These are phyloP conservation scores for Tetrahymena malaccensis DNA, from an alignment of 73 alveolate genomes.

Conservation along the genomic window DNA sequence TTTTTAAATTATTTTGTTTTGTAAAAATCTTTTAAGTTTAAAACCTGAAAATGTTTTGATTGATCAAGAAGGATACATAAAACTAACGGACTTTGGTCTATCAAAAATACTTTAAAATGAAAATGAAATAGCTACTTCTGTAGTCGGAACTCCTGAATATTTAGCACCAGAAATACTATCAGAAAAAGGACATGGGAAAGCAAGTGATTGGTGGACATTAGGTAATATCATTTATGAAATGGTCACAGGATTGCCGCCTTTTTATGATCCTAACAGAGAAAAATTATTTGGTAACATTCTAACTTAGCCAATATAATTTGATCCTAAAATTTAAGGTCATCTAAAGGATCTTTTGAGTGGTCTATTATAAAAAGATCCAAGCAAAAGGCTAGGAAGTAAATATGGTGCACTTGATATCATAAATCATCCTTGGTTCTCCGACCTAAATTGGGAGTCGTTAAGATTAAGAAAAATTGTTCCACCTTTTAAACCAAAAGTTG, in stretches of 20 bases:
- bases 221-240: constrained; percentile 23
- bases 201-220: constrained; percentile 33
- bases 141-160: constrained; percentile 36
- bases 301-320: not conserved
- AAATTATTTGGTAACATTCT: not conserved
- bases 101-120: not conserved
- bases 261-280: constrained; percentile 6
- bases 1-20: not conserved
- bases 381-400: constrained; percentile 29
- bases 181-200: constrained; percentile 1
- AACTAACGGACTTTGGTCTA: constrained; percentile 46
- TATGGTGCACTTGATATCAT: constrained; percentile 23
- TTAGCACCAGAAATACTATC: constrained; percentile 21
- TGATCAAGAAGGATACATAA: constrained; percentile 44
- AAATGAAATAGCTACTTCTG: not conserved
- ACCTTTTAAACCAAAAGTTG: constrained; percentile 26
- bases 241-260: constrained; percentile 32
- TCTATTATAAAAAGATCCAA: constrained; percentile 28
- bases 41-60: constrained; percentile 40
- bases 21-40: not conserved
- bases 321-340: not conserved
- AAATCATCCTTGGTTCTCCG: constrained; percentile 35
- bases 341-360: constrained; percentile 2
- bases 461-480: constrained; percentile 10
- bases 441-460: not conserved